Base-by-base conservation (phyloP, 1,284 basidiomycete genomes). In the Naganishia cerealis region DNA sequence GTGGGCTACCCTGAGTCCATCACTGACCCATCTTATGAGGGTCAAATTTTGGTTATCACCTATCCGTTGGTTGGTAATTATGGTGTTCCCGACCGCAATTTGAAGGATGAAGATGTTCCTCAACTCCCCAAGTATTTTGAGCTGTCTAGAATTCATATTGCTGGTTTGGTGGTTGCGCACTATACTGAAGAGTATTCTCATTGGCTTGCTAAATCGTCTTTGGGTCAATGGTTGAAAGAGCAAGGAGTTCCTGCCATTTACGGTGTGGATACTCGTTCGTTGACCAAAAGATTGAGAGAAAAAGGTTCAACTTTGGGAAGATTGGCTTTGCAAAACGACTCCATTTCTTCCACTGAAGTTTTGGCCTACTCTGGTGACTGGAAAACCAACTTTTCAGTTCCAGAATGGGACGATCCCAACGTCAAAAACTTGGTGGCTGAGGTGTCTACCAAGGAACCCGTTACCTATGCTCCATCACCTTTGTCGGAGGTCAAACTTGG, bases 1-100 rank as follows among this genome's bases (percentile, higher is more conserved):
- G 94, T 99, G 71, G 96, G 96, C 55, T 99, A 99, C 82, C 94
- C 94, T 70, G 96, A 99, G 79, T 98, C 96, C n/a, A 84, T 99
- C 72, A 99, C 96, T 59, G 96, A 99, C 81, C 96, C 96, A 16
- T 99, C 96, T 2, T 99, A 99, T 82, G 90, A 94, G 80, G 94
- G 94, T 61, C 96, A 99, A 82, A 99, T 99, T 77, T 88, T 99
- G 70, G 88, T 99, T 70, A 86, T 99, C 73, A 99, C 96, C 6
- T 99, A 97, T 82, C 96, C 96, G 4, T 85, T 99, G 74, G 85
- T 98, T 73, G 96, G 96, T 67, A 98, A 98, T 81, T 99, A 99
- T 78, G 96, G 96, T 80, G 94, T 99, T n/a, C 96, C 96, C 66
- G 85, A 85, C 71, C 88, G 94, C 50, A 79, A 81, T 54, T 72